Evolutionary conservation across 1,284 basidiomycete species (phyloP).

Genomic region (Ustilago xerochloae): DNA sequence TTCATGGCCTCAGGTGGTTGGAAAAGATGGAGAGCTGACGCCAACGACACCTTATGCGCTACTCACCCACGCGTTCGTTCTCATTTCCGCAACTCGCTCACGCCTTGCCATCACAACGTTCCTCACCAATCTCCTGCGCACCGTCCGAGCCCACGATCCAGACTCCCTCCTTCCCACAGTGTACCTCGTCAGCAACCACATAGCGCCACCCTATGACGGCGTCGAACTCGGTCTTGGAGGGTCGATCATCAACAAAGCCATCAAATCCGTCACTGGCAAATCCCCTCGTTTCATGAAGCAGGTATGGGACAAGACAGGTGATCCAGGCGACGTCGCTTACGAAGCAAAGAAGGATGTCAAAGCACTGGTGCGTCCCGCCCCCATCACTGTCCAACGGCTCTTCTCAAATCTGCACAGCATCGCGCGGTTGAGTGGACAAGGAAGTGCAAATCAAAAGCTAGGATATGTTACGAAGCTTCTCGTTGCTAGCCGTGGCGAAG

Average conservation of each 20-base stretch:
- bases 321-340: slow-evolving; percentile 66
- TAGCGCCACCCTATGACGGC: slow-evolving; percentile 74
- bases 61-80: slow-evolving; percentile 79
- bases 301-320: slow-evolving; percentile 68
- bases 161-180: slow-evolving; percentile 80
- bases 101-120: slow-evolving; percentile 83
- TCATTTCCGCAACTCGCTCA: slow-evolving; percentile 80
- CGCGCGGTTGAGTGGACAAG: slow-evolving; percentile 75
- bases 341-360: slow-evolving; percentile 63
- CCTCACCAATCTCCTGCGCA: slow-evolving; percentile 82
- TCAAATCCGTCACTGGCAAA: slow-evolving; percentile 84
- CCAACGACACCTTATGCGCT: slow-evolving; percentile 79
- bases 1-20: slow-evolving; percentile 46
- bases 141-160: slow-evolving; percentile 77
- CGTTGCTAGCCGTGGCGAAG: slow-evolving; percentile 85
- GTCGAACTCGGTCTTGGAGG: slow-evolving; percentile 69
- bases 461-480: slow-evolving; percentile 83
- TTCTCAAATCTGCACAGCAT: slow-evolving; percentile 69
- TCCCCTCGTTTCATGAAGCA: slow-evolving; percentile 77
- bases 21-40: slow-evolving; percentile 17
- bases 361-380: slow-evolving; percentile 58
- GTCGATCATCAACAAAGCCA: slow-evolving; percentile 81
- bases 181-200: slow-evolving; percentile 88
- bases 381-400: slow-evolving; percentile 60
- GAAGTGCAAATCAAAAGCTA: slow-evolving; percentile 81